These are phyloP conservation scores for Somion occarium DNA, from an alignment of 1,284 basidiomycete genomes.

Conservation along the genomic window DNA sequence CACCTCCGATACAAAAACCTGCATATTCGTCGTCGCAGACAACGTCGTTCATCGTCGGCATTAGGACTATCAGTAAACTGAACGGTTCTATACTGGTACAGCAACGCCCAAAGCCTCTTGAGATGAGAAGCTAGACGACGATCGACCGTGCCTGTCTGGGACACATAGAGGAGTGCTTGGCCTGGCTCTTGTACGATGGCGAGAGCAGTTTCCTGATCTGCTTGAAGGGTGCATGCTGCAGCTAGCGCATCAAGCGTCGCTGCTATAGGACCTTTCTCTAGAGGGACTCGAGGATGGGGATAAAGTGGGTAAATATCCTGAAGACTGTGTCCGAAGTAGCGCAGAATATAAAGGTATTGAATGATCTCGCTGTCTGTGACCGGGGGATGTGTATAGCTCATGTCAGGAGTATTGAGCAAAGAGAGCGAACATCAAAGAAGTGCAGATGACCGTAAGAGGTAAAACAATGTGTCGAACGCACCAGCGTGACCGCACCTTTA, in stretches of 20 bases:
- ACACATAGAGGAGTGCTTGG: background rate
- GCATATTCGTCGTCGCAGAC: background rate
- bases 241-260: background rate
- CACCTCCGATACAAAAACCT: background rate
- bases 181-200: background rate
- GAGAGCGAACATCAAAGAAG: too few relatives aligned
- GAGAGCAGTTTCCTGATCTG: background rate
- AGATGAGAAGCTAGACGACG: background rate
- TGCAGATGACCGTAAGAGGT: too few relatives aligned
- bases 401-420: background rate
- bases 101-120: background rate
- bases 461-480: too few relatives aligned
- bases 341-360: background rate
- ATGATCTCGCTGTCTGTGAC: background rate
- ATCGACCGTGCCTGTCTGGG: background rate
- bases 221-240: background rate
- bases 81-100: background rate
- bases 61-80: background rate
- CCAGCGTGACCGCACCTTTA: too few relatives aligned
- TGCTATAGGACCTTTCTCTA: background rate
- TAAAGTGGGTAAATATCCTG: background rate
- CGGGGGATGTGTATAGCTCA: background rate
- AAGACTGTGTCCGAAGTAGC: background rate
- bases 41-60: background rate
- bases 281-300: background rate